phyloP scores from a whole-genome alignment of 1,284 basidiomycete genomes.

The Anthracocystis panici-leucophaei region DNA sequence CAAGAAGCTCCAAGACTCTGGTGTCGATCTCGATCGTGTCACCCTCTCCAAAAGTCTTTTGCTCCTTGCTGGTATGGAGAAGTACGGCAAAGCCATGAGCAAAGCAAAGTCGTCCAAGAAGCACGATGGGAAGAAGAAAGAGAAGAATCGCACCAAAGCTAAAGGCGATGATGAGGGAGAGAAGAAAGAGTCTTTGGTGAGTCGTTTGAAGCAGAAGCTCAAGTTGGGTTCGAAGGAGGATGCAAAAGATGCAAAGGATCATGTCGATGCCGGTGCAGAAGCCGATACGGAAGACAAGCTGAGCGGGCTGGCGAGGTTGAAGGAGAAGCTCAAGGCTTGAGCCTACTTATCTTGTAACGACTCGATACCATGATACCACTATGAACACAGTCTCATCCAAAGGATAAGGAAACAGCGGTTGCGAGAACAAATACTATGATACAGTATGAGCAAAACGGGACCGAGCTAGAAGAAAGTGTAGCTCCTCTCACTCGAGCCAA shows the following conservation, averaged over 20 bases:
- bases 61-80: constrained; percentile 55
- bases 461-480: constrained; percentile 25
- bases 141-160: constrained; percentile 18
- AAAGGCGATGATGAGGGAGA: constrained; percentile 5
- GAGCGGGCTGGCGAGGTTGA: constrained; percentile 16
- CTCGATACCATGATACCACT: constrained; percentile 12
- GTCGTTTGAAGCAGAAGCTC: constrained; percentile 21
- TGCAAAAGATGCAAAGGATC: constrained; percentile 3
- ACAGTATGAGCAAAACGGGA: constrained; percentile 3
- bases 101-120: constrained; percentile 44
- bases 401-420: neutral
- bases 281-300: constrained; percentile 27
- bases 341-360: neutral
- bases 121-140: constrained; percentile 30
- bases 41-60: constrained; percentile 54
- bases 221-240: constrained; percentile 13
- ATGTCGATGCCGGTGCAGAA: constrained; percentile 11
- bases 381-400: neutral
- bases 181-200: constrained; percentile 17
- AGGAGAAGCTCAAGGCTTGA: constrained; percentile 29
- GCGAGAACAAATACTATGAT: constrained; percentile 1
- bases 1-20: constrained; percentile 51
- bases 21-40: constrained; percentile 56
- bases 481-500: constrained; percentile 16
- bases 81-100: constrained; percentile 55